Evolutionary conservation across 352 stramenopile genomes (phyloP), one percentile per base, ranked within the genome.

Genomic region (Pythium periplocum): DNA sequence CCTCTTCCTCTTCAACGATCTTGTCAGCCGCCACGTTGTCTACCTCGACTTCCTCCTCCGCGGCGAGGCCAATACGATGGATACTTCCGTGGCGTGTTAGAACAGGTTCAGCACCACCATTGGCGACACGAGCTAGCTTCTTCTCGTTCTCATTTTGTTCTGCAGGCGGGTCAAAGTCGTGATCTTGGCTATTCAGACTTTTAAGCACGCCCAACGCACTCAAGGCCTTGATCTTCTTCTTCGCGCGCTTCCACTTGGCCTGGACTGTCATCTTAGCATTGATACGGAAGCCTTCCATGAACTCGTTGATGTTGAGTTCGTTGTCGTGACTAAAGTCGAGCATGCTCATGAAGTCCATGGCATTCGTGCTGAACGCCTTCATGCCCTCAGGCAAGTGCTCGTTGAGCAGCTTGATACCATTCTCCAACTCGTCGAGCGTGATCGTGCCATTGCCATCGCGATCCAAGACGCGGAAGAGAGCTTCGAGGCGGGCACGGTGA

Each of bases 301-400:
- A 94, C 73, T 94, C 83, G 59, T 94, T 94, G 53, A 94, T 94
- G 69, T 94, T 92, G 66, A 94, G 85, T 55, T 91, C 75, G 48
- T 90, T 90, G 58, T 94, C 81, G 57, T 87, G 73, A 34, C 69
- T 86, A 44, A 94, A 91, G 62, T 94, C 83, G 51, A 94, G 72
- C 75, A 87, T 89, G n/a, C 67, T 66, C 83, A 94, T 94, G 46
- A 90, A 78, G 51, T 92, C 82, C 48, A 75, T 62, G 26, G 76
- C 71, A 30, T 87, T 86, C 17, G 75, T 84, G 35, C 63, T 82
- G 50, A 92, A 92, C 6, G 75, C 67, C 55, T 89, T 85, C 6
- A 73, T 75, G 50, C 75, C 75, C 26, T 69, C 38, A 35, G 83
- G 83, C 57, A 94, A 53, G 46, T 92, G 79, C 38, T 87, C 64